These are phyloP conservation scores for Parascedosporium putredinis DNA, from an alignment of 2,329 filamentous ascomycete species.

Conservation along the genomic window DNA sequence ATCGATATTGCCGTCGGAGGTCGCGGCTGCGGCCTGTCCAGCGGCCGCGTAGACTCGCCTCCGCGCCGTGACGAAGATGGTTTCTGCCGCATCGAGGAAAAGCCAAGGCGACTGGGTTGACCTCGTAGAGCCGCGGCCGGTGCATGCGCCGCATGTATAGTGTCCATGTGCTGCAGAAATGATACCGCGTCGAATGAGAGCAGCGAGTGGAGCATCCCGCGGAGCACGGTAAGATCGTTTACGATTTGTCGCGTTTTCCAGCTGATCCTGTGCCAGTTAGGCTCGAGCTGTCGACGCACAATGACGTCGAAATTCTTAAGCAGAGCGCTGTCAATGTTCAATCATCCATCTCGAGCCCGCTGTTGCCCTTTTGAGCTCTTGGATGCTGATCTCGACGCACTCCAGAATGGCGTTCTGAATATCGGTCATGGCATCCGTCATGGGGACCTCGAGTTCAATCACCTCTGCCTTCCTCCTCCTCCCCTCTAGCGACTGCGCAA, in stretches of 20 bases:
- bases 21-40: conserved; percentile 12
- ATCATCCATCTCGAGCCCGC: conserved; percentile 87
- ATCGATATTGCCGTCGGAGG: conserved; percentile 36
- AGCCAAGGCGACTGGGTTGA: conserved; percentile 93
- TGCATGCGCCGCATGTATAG: conserved; percentile 81
- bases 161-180: conserved; percentile 88
- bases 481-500: conserved; percentile 82
- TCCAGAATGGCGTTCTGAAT: conserved; percentile 94
- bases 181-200: conserved; percentile 82
- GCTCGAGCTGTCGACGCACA: conserved; percentile 80
- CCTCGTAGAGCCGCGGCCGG: conserved; percentile 74
- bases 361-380: conserved; percentile 82
- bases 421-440: conserved; percentile 87
- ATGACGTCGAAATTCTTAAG: conserved; percentile 87
- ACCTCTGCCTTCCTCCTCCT: conserved; percentile 90
- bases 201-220: conserved; percentile 71
- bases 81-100: conserved; percentile 88
- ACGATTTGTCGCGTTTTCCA: conserved; percentile 95
- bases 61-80: conserved; percentile 85
- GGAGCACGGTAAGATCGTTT: conserved; percentile 72
- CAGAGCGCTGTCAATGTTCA: conserved; percentile 92
- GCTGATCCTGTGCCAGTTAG: conserved; percentile 93
- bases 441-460: conserved; percentile 89
- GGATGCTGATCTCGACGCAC: conserved; percentile 89
- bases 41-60: conserved; percentile 71